Evolutionary conservation across 108 stramenopile species (phyloP), one percentile per base, ranked within the genome.

Genomic region (Thalassiosira profunda): DNA sequence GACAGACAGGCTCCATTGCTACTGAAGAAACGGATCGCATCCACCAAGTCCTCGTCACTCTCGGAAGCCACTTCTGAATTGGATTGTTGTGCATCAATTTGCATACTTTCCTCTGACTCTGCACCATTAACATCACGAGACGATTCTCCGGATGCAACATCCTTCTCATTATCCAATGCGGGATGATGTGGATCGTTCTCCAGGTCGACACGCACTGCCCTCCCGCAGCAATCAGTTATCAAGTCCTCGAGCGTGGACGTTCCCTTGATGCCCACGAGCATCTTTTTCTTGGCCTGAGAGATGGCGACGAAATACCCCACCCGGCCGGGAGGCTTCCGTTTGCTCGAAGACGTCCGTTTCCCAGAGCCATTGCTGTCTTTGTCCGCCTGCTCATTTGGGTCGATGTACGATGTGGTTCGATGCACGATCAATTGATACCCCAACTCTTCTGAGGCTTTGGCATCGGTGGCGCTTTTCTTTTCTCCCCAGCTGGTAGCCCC

Each of bases 171-270:
- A n/a, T 25, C 33, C 2, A 14, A 3, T 25, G 8, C 61, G 18
- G 30, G 28, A 48, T 42, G 5, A 51, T 78, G 63, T 14, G 77
- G 77, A 60, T 79, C 68, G 42, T 65, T 45, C 1, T 71, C 70
- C 69, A 80, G 59, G 57, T 80, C 62, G 20, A 70, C 62, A 15
- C 64, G 54, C 34, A 79, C 63, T 11, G 77, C 77, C 43, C 74
- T 60, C 0, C 90, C 90, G 61, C 86, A 87, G 56, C 80, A 84
- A 75, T 91, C 90, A 3, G 90, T 91, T 17, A 88, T 38, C 5
- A 91, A 51, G 44, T 91, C 90, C 58, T 88, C 90, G 58, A 91
- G 69, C 0, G 87, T 69, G 24, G 90, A 86, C n/a, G 90, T 88
- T 8, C 90, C 90, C 33, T 84, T 71, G 43, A 87, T 72, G 6